Percentiles rank a stretch among this genome's conserved stretches.
These are phyloP conservation scores for Populus alba DNA, from an alignment of 345 rosid species.

Conservation along the genomic window DNA sequence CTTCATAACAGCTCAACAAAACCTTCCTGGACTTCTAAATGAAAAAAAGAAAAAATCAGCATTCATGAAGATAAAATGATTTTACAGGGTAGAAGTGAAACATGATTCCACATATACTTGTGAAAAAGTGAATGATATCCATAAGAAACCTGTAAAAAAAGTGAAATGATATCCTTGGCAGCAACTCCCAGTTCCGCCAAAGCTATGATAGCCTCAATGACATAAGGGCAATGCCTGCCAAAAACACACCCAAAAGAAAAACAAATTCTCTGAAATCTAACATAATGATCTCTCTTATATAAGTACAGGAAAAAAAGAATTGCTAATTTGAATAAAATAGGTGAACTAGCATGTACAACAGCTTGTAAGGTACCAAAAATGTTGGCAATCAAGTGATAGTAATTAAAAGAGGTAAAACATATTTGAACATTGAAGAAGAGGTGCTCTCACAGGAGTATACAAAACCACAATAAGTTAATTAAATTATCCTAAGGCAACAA, in stretches of 20 bases:
- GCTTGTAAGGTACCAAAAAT: not conserved
- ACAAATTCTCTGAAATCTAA: constrained; percentile 6
- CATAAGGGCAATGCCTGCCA: constrained; percentile 81
- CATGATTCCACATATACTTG: not conserved
- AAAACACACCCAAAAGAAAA: not conserved
- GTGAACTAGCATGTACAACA: not conserved
- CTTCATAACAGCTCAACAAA: not conserved
- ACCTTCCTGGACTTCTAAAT: too few relatives aligned
- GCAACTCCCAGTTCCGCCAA: constrained; percentile 86
- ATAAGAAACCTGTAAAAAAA: constrained; percentile 71
- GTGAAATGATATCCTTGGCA: constrained; percentile 79
- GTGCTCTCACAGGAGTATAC: not conserved
- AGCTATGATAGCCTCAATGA: constrained; percentile 81
- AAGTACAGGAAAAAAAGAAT: not conserved
- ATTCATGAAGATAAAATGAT: not conserved
- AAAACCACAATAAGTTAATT: not conserved
- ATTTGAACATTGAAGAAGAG: not conserved
- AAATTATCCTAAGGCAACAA: not conserved
- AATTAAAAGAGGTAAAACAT: not conserved
- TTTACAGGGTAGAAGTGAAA: not conserved
- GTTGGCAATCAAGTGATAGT: not conserved
- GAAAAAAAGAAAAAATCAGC: not conserved
- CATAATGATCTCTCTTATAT: not conserved
- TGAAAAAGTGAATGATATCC: not conserved
- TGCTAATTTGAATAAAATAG: not conserved